phyloP scores from a whole-genome alignment of 441 rosid species.

The Eruca vesicaria region DNA sequence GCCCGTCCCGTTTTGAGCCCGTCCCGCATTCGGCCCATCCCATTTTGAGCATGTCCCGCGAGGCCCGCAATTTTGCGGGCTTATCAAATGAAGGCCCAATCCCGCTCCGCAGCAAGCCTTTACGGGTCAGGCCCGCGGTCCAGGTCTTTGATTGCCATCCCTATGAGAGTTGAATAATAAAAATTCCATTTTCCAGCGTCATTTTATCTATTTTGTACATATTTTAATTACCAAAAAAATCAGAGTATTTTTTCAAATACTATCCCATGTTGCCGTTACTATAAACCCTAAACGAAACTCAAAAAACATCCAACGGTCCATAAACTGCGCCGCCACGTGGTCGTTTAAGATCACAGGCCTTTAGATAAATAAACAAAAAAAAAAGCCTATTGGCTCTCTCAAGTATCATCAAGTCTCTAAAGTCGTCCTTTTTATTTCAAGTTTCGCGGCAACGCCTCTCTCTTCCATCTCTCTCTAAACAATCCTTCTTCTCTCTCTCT shows the following conservation, averaged over 20 bases:
- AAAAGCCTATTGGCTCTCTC: constrained; percentile 41
- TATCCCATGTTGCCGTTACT: constrained; percentile 34
- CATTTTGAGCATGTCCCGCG: too few species aligned
- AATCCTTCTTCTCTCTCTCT: too few species aligned
- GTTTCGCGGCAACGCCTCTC: constrained; percentile 86
- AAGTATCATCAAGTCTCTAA: neutral
- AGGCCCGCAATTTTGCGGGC: too few species aligned
- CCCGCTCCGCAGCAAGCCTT: too few species aligned
- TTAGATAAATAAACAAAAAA: neutral
- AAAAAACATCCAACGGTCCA: constrained; percentile 26
- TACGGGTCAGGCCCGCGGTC: too few species aligned
- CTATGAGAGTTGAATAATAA: too few species aligned
- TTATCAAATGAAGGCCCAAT: too few species aligned
- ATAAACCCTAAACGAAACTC: constrained; percentile 9
- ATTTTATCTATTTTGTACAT: neutral
- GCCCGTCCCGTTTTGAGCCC: too few species aligned
- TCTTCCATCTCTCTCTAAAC: neutral
- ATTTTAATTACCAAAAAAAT: neutral
- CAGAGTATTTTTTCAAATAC: constrained; percentile 27
- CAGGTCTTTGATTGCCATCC: too few species aligned
- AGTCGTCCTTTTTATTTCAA: constrained; percentile 64
- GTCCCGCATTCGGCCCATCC: too few species aligned
- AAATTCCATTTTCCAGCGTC: neutral
- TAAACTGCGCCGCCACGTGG: constrained; percentile 14
- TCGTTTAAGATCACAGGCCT: neutral